phyloP scores from a whole-genome alignment of 257 asterid genomes.

The Solanum piurae region DNA sequence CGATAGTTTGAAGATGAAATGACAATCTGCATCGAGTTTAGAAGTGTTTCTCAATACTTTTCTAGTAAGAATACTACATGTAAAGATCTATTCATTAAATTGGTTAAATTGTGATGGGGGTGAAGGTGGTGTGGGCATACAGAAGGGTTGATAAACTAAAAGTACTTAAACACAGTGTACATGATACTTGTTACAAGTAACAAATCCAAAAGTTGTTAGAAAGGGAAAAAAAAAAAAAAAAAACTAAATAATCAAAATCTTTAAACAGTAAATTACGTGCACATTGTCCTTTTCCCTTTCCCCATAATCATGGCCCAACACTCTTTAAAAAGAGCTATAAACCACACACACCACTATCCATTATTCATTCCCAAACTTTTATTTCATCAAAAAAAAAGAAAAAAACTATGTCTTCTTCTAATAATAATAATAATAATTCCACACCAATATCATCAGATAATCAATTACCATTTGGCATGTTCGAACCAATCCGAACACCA shows the following conservation, averaged over 20 bases:
- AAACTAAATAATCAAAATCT: background rate
- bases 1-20: background rate
- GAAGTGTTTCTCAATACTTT: background rate
- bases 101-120: background rate
- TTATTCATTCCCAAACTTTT: background rate
- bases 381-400: background rate
- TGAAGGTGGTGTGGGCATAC: background rate
- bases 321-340: slow-evolving; percentile 23
- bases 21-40: too few species aligned
- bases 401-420: background rate
- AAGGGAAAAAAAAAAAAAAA: background rate
- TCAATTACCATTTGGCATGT: slow-evolving; percentile 39
- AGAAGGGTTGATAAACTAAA: background rate
- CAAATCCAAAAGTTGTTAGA: background rate
- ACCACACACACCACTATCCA: background rate
- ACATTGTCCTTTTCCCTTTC: slow-evolving; percentile 11
- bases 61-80: background rate
- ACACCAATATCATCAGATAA: slow-evolving; percentile 12
- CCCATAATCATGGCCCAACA: background rate
- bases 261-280: slow-evolving; percentile 8
- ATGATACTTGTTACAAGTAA: background rate
- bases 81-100: background rate
- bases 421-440: background rate
- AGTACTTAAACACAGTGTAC: background rate
- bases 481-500: slow-evolving; percentile 70